phyloP scores from a whole-genome alignment of 345 rosid species.

The Boechera retrofracta region DNA sequence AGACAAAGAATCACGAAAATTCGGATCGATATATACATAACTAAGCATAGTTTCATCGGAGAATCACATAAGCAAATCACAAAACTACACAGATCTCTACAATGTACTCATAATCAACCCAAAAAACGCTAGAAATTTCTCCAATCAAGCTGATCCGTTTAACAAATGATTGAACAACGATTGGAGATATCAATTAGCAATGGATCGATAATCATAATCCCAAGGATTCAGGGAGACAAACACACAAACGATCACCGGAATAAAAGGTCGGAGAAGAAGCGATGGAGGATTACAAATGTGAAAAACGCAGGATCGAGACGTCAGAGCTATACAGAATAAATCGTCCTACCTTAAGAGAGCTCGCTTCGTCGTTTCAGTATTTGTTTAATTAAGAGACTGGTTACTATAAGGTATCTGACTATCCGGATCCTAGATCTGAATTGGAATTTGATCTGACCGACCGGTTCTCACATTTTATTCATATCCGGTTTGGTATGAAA shows the following conservation, averaged over 20 bases:
- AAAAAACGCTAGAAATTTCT: background rate
- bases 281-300: conserved; percentile 14
- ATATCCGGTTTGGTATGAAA: conserved; percentile 15
- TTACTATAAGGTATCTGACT: background rate
- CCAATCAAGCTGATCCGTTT: background rate
- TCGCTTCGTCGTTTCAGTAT: background rate
- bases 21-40: background rate
- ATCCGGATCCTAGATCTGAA: conserved; percentile 27
- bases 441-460: conserved; percentile 6
- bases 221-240: conserved; percentile 7
- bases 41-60: background rate
- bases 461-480: conserved; percentile 15
- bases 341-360: conserved; percentile 2
- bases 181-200: conserved; percentile 5
- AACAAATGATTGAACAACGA: background rate
- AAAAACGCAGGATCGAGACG: conserved; percentile 2
- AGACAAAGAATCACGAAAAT: background rate
- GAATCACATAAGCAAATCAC: conserved; percentile 1
- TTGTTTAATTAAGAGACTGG: background rate
- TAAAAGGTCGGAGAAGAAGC: conserved; percentile 24
- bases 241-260: conserved; percentile 23
- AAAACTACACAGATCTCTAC: conserved; percentile 31
- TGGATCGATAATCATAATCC: conserved; percentile 7
- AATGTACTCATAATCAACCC: conserved; percentile 20
- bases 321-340: conserved; percentile 16